Conservation (phyloP, 139 green algal species). For the Ettlia oleoabundans region DNA sequence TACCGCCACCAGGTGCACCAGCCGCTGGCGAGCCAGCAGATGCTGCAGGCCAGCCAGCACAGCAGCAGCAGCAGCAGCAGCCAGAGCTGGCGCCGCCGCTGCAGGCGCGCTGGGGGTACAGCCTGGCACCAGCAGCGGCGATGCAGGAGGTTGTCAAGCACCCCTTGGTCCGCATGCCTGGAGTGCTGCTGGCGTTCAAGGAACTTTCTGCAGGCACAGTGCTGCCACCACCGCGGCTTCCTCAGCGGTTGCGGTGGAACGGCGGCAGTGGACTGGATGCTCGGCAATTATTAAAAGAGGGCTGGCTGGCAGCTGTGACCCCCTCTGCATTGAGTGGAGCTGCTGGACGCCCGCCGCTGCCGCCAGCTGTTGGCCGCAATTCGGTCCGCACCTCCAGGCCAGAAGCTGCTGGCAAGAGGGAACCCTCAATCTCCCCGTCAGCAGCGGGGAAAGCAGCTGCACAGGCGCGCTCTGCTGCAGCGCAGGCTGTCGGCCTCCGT, state of each 20-base stretch:
- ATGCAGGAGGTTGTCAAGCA: background rate
- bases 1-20: background rate
- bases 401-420: no score
- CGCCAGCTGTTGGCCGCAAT: no score
- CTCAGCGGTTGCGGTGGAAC: conserved; percentile 17
- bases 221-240: conserved; percentile 21
- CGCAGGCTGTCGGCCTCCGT: no score
- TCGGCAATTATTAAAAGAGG: background rate
- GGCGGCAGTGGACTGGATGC: background rate
- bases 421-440: no score
- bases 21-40: background rate
- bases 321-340: background rate
- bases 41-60: background rate
- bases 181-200: conserved; percentile 28
- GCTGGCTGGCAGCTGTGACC: background rate
- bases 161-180: conserved; percentile 24
- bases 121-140: conserved; percentile 1
- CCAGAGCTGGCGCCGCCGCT: background rate
- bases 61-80: conserved; percentile 8
- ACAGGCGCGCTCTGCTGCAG: no score
- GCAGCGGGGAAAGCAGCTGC: no score
- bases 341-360: background rate
- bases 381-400: no score
- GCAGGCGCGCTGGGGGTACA: conserved; percentile 32
- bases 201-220: background rate